Conservation (phyloP, 345 rosid species). For the Dipteronia sinensis region DNA sequence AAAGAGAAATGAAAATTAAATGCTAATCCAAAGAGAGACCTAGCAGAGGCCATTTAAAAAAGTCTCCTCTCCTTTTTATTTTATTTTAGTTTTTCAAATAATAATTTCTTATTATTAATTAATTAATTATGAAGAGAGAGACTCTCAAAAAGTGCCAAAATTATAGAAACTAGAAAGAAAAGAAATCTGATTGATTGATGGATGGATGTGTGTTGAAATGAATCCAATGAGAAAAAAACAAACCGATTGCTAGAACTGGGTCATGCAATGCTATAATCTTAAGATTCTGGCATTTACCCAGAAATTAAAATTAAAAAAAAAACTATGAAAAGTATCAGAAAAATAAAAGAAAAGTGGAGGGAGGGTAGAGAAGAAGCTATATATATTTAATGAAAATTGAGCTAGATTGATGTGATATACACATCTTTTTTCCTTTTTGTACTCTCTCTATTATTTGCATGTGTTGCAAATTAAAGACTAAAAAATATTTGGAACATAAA, state of each 20-base stretch:
- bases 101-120: neutral
- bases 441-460: too few species aligned
- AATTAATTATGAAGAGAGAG: neutral
- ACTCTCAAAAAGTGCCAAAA: neutral
- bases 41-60: neutral
- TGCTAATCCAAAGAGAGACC: neutral
- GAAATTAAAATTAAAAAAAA: neutral
- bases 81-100: too few species aligned
- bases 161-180: neutral
- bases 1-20: too few species aligned
- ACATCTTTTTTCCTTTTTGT: neutral
- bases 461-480: too few species aligned
- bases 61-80: too few species aligned
- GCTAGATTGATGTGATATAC: neutral
- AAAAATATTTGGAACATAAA: too few species aligned
- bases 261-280: neutral
- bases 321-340: too few species aligned
- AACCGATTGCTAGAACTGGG: neutral
- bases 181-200: constrained; percentile 14
- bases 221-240: neutral
- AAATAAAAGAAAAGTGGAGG: too few species aligned
- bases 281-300: constrained; percentile 4
- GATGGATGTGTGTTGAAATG: neutral
- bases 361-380: too few species aligned
- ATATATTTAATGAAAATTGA: too few species aligned